Evolutionary conservation across 768 basidiomycete genomes (phyloP).

Genomic region (Rhodotorula taiwanensis): DNA sequence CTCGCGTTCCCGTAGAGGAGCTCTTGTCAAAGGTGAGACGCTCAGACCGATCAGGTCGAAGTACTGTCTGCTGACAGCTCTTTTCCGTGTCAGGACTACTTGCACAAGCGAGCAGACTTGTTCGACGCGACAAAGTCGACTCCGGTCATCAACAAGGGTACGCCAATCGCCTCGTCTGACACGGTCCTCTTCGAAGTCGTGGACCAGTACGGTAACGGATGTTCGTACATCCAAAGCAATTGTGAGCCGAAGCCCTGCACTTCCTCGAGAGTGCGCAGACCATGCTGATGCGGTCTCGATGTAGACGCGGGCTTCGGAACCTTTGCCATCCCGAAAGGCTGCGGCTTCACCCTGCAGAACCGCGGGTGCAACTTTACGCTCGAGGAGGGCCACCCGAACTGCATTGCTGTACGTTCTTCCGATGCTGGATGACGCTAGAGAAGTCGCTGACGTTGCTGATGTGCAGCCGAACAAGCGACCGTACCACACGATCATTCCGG

Average conservation of each 20-base stretch:
- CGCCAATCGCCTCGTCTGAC: constrained; percentile 76
- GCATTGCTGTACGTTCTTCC: constrained; percentile 54
- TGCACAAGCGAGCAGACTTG: constrained; percentile 67
- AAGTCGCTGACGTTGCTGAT: background rate
- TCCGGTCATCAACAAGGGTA: constrained; percentile 62
- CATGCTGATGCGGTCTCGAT: background rate
- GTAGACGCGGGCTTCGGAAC: constrained; percentile 66
- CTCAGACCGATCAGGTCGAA: no score
- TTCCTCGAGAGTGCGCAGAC: background rate
- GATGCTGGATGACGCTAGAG: background rate
- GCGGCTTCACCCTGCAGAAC: constrained; percentile 95
- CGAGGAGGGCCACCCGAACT: constrained; percentile 74
- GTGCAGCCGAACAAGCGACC: constrained; percentile 20
- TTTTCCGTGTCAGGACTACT: constrained; percentile 60
- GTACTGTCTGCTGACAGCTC: background rate
- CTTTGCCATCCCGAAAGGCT: constrained; percentile 79
- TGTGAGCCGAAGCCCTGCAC: background rate
- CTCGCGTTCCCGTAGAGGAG: constrained; percentile 68
- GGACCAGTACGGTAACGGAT: constrained; percentile 48
- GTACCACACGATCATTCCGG: constrained; percentile 54
- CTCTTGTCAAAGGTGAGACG: constrained; percentile 71
- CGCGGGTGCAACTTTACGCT: constrained; percentile 79
- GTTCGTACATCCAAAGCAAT: constrained; percentile 37
- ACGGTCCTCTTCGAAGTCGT: constrained; percentile 87
- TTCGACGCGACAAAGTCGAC: constrained; percentile 66